Percentiles rank a stretch among this genome's conserved stretches.
These are phyloP conservation scores for Mycosarcoma maydis DNA, from an alignment of 1,284 basidiomycete species.

Conservation along the genomic window DNA sequence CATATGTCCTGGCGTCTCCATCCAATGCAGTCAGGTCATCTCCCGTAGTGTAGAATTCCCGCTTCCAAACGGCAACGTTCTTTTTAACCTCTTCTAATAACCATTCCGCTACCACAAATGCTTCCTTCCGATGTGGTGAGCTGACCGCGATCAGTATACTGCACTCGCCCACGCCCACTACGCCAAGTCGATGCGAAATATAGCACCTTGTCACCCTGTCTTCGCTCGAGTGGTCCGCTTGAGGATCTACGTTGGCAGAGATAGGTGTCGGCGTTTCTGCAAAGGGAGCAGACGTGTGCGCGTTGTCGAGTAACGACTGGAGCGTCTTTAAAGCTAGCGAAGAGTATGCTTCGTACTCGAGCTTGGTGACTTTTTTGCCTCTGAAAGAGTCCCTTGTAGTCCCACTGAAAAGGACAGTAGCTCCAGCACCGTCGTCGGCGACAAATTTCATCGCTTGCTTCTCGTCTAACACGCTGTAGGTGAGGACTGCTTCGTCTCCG, in stretches of 20 bases:
- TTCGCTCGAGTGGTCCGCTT: neutral
- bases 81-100: constrained; percentile 84
- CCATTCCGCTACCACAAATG: constrained; percentile 81
- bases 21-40: constrained; percentile 21
- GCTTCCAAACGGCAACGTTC: constrained; percentile 87
- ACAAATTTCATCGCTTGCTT: constrained; percentile 35
- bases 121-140: constrained; percentile 83
- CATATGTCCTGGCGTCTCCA: constrained; percentile 6
- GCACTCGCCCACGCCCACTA: constrained; percentile 79
- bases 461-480: constrained; percentile 48
- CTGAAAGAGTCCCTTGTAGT: constrained; percentile 75
- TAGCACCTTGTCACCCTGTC: constrained; percentile 67
- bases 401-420: constrained; percentile 76
- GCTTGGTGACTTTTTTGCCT: constrained; percentile 76
- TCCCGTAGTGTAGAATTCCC: constrained; percentile 72
- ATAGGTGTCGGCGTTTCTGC: constrained; percentile 6
- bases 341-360: constrained; percentile 83
- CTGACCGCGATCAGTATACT: constrained; percentile 86
- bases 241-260: constrained; percentile 11
- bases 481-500: constrained; percentile 50
- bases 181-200: constrained; percentile 81
- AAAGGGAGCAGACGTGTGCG: constrained; percentile 31
- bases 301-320: constrained; percentile 18
- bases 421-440: constrained; percentile 45
- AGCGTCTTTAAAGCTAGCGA: constrained; percentile 80